Evolutionary conservation across 1,139 yeast species (phyloP), one percentile per base, ranked within the genome.

Genomic region (Zygosaccharomyces sapae): DNA sequence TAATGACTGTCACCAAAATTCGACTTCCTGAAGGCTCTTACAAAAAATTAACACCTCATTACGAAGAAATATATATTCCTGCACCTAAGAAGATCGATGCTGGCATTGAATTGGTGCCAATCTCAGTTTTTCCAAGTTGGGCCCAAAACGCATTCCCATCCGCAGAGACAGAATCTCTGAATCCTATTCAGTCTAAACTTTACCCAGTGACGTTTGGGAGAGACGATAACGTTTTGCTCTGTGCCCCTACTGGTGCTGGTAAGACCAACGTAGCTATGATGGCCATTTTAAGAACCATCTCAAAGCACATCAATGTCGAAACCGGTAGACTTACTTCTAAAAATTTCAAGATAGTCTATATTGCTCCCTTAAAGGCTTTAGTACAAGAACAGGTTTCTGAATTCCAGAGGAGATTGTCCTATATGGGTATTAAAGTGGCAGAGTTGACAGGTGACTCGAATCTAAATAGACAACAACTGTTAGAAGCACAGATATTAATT

Each of bases 221-320:
- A 1, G 94, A 86, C 59, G 77, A 77, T 13, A 92, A 90, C 57
- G 64, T 92, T 42, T 70, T 92, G 18, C 71, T 92, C 56, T 90
- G 97, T 75, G 97, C 98, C 0, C 98, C 98, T 3, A 92, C 98
- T 0, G 98, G 98, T 69, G 97, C 97, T 3, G 98, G 98, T 70
- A 92, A 92, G 65, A 92, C 98, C 10, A 92, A 92, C 65, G 95
- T 90, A 30, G 98, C 98, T 0, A 76, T 92, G 80, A 69, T 92
- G 47, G 72, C 96, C 0, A 76, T 87, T 5, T 70, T 90, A 19
- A 73, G 84, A 46, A 72, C 86, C 0, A 66, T 89, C 24, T 72
- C 78, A 0, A 77, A 83, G 44, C 77, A 70, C 61, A 71, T 84
- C 55, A 68, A 74, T 44, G 62, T 66, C 9, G 65, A 65, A 0